Evolutionary conservation across 2,329 filamentous ascomycete genomes (phyloP).

Genomic region (Diaporthe sp.): DNA sequence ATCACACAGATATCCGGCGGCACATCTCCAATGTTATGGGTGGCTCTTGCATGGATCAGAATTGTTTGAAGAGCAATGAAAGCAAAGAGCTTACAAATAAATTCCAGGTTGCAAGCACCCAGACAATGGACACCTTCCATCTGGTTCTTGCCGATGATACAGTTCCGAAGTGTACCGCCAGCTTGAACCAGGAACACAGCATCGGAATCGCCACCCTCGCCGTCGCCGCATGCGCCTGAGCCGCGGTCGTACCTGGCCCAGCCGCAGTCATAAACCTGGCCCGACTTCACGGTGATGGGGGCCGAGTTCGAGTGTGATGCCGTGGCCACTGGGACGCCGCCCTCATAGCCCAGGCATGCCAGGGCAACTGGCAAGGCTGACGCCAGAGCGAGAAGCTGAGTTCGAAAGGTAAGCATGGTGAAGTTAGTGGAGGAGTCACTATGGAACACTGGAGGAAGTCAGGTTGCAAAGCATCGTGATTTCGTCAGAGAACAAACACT

Average conservation of each 20-base stretch:
- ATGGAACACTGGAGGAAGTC: no score
- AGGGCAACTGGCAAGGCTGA: slow-evolving; percentile 15
- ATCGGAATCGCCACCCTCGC: slow-evolving; percentile 55
- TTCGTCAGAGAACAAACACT: neutral
- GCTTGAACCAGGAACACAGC: slow-evolving; percentile 57
- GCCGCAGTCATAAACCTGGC: slow-evolving; percentile 49
- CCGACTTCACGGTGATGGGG: slow-evolving; percentile 41
- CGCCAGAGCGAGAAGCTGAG: slow-evolving; percentile 3
- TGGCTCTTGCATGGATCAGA: no score
- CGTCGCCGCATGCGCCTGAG: slow-evolving; percentile 54
- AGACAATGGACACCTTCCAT: slow-evolving; percentile 61
- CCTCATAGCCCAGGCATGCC: slow-evolving; percentile 19
- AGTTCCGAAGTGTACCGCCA: slow-evolving; percentile 59
- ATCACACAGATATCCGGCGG: accelerated
- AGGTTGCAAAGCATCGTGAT: neutral
- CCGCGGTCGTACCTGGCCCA: slow-evolving; percentile 55
- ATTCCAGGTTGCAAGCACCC: slow-evolving; percentile 56
- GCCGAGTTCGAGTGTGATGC: neutral
- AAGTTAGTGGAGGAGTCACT: neutral
- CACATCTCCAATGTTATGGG: neutral
- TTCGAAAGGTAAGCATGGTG: neutral
- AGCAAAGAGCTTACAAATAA: slow-evolving; percentile 47
- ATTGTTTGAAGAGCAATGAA: neutral
- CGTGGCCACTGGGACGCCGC: neutral
- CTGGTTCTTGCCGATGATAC: slow-evolving; percentile 60